Evolutionary conservation across 331 rosid genomes (phyloP).

Genomic region (Acacia pycnantha): DNA sequence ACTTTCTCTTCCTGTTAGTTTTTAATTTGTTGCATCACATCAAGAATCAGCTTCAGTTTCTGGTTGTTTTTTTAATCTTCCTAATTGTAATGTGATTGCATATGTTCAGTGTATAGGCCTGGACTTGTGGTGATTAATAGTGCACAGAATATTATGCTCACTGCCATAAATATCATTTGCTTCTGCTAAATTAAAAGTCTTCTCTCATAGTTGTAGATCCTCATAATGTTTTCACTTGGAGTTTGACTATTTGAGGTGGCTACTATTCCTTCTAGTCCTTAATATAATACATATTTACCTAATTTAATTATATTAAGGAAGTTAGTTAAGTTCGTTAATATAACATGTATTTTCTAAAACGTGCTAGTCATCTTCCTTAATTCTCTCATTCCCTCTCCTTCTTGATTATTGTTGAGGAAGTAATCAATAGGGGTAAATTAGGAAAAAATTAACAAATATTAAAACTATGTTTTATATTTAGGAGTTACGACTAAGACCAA

Average conservation of each 20-base stretch:
- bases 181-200: neutral
- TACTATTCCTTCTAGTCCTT: no score
- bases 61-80: neutral
- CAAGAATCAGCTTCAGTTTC: neutral
- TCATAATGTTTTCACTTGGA: neutral
- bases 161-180: neutral
- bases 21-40: neutral
- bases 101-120: neutral
- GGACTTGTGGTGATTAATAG: neutral
- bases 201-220: neutral
- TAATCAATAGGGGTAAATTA: no score
- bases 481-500: no score
- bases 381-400: no score
- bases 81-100: neutral
- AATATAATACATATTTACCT: no score
- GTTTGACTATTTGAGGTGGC: neutral
- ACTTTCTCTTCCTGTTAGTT: neutral
- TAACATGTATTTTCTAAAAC: no score
- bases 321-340: no score
- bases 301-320: no score
- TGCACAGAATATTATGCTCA: neutral
- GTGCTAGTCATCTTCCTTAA: no score
- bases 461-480: no score
- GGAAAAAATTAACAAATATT: no score
- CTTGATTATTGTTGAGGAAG: fast-evolving